Base-by-base conservation (phyloP, 2,329 filamentous ascomycete genomes). In the Trichoderma sp. region DNA sequence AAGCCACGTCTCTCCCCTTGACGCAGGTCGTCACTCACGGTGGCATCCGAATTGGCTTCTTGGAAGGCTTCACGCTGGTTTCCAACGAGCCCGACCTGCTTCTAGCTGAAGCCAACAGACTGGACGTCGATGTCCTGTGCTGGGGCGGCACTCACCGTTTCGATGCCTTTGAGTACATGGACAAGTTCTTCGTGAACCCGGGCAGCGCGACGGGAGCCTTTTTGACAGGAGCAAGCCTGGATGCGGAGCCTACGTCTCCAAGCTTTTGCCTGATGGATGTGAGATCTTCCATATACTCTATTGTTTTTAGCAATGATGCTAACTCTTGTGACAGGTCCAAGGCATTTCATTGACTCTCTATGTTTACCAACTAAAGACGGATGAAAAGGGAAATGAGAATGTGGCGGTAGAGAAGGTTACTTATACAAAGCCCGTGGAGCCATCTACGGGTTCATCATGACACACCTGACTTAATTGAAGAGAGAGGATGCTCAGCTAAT, bases 191-290 rank as follows among this genome's bases (percentile, higher is more conserved):
- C 76, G 88, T 92, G 75, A 92, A 91, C 78, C 90, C 90, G 2
- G 90, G 90, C 4, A 91, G 87, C 77, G 90, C 89, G 28, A 91
- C 90, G 6, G 90, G 90, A 11, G 89, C 89, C 3, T 89, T 89
- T 74, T 84, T 87, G 26, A 87, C 86, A 1, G 86, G 87, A 24
- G 90, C 88, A 86, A 83, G 83, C 24, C 83, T 83, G 66, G 87
- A 87, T 53, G 85, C 83, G n/a, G 89, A 93, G 79, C 92, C 95
- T 70, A 92, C 92, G 28, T 91, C 91, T 71, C 95, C 95, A 30
- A 97, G 94, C 80, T 98, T 98, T 82, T 97, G 96, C 79, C 84
- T 98, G 81, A 98, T 98, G 95, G 95, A 98, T 88, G 95, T 98
- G 82, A 85, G 94, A 91, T 60, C 15, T 3, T 3, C 18, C 26